Evolutionary conservation across 352 stramenopile genomes (phyloP), one percentile per base, ranked within the genome.

Genomic region (Phytopythium cucurbitacearum): DNA sequence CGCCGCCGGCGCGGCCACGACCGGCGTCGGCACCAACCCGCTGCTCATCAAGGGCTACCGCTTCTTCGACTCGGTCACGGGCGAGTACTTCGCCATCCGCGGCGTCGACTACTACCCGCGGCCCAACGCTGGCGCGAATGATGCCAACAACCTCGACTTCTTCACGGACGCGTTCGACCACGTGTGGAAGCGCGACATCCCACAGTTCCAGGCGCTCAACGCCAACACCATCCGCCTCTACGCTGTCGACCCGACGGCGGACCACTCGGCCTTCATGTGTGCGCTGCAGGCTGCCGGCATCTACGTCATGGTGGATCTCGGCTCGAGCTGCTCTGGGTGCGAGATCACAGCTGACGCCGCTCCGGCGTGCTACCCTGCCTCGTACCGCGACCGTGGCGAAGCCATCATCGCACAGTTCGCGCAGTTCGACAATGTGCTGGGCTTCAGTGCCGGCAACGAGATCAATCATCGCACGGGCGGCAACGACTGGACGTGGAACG

Each of bases 71-170:
- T 76, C 62, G 15, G 56, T 74, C 45, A 87, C 77, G 7, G 71
- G 69, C 43, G 60, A 89, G 44, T 84, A 89, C 55, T 87, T 96
- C 62, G 68, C 71, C 10, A 67, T 89, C 36, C 70, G 75, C 45
- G 87, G 87, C 33, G 73, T 94, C 58, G 85, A 91, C 55, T 95
- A 95, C 66, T 94, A 94, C 60, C 85, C 85, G n/a, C 76, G 85
- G 13, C 80, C 87, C 8, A 96, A 96, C 57, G 51, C 64, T 4
- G 87, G 85, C 15, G 40, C 48, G 4, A 54, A 91, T 3, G 66
- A 90, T 53, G 42, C 61, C 32, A 93, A 95, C 65, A 92, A 87
- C 59, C 65, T 94, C 45, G 87, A 96, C 47, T 66, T 89, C 32
- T 96, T 92, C 65, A 81, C 80, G n/a, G 66, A 89, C 13, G 64